phyloP scores from a whole-genome alignment of 2,329 filamentous ascomycete species.

The Pestalotiopsis fici region DNA sequence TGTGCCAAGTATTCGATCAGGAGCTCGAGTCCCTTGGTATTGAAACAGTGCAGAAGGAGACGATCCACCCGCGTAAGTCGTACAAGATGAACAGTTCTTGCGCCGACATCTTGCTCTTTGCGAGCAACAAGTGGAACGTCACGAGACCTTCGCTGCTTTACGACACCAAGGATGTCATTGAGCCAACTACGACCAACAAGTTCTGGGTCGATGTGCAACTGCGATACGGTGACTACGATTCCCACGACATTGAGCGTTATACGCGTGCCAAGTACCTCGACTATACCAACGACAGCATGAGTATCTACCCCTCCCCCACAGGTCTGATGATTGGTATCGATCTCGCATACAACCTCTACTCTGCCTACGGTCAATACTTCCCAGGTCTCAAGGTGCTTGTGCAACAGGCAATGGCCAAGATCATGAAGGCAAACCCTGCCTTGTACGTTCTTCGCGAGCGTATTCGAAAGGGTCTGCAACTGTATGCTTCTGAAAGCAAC shows the following conservation, averaged over 20 bases:
- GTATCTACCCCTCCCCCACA: conserved; percentile 95
- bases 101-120: conserved; percentile 94
- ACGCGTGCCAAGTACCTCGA: conserved; percentile 97
- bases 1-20: conserved; percentile 98
- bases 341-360: conserved; percentile 97
- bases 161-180: conserved; percentile 95
- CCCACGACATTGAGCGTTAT: conserved; percentile 97
- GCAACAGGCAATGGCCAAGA: conserved; percentile 98
- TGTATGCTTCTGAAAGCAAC: conserved; percentile 98
- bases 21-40: conserved; percentile 94
- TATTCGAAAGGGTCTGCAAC: conserved; percentile 95
- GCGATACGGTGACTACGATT: conserved; percentile 97
- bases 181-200: conserved; percentile 93
- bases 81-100: conserved; percentile 99
- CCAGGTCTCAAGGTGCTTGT: conserved; percentile 92
- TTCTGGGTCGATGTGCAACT: conserved; percentile 99
- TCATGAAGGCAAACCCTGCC: conserved; percentile 99
- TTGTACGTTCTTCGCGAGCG: conserved; percentile 95
- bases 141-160: conserved; percentile 90
- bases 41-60: conserved; percentile 98
- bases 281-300: conserved; percentile 98
- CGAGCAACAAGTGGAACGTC: conserved; percentile 98
- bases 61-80: conserved; percentile 96
- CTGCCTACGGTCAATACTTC: conserved; percentile 98
- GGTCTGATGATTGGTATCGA: conserved; percentile 98